These are phyloP conservation scores for Penicillium dipodomyicola DNA, from an alignment of 495 filamentous ascomycete species.

Conservation along the genomic window DNA sequence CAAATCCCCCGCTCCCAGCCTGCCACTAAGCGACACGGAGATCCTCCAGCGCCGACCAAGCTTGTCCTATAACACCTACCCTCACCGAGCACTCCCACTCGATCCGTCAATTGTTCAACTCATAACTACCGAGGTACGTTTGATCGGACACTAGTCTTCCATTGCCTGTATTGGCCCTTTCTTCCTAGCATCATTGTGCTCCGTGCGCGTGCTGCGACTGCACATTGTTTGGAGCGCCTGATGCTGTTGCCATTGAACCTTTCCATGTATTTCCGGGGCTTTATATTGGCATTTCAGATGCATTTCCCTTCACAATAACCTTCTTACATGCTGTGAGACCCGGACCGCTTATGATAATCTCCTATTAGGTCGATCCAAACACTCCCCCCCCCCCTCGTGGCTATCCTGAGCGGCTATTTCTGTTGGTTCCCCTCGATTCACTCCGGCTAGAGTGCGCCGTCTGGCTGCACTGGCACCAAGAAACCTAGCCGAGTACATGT, in stretches of 20 bases:
- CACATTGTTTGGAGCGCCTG: constrained; percentile 15
- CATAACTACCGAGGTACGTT: constrained; percentile 23
- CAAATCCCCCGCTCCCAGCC: constrained; percentile 36
- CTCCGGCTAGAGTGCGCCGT: constrained; percentile 43
- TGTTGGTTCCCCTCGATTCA: constrained; percentile 21
- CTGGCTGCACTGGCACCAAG: constrained; percentile 42
- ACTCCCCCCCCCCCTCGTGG: constrained; percentile 24
- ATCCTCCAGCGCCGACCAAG: constrained; percentile 38
- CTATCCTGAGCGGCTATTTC: constrained; percentile 26
- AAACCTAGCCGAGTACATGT: constrained; percentile 39
- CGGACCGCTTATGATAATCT: constrained; percentile 33
- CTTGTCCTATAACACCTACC: constrained; percentile 32
- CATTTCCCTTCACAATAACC: background rate
- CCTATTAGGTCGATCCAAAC: constrained; percentile 37
- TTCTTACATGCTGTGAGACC: constrained; percentile 14
- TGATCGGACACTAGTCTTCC: background rate
- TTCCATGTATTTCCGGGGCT: background rate
- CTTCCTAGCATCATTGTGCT: constrained; percentile 20
- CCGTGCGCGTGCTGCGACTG: constrained; percentile 31
- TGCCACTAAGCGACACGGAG: constrained; percentile 50
- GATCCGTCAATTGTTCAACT: constrained; percentile 24
- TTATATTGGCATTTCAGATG: constrained; percentile 6
- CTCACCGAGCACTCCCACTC: constrained; percentile 9
- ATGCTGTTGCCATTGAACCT: constrained; percentile 19
- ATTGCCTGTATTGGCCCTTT: constrained; percentile 9